Evolutionary conservation across 345 rosid genomes (phyloP).

Genomic region (Acer yangbiense): DNA sequence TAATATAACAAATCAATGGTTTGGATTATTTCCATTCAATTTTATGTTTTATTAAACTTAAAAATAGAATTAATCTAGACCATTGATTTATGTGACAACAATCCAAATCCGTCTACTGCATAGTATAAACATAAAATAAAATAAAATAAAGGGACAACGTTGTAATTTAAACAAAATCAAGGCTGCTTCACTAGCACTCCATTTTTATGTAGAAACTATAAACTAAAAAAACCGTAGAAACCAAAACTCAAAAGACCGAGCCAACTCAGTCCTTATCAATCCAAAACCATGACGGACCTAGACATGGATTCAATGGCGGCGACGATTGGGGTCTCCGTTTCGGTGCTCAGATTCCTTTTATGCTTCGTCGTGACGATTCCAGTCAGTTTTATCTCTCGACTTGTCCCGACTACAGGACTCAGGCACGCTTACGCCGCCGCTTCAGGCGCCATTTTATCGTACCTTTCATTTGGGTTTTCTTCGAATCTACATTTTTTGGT

Average conservation of each 20-base stretch:
- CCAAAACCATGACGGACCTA: constrained; percentile 41
- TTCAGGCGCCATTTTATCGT: constrained; percentile 73
- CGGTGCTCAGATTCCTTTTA: constrained; percentile 83
- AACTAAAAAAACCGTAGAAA: background rate
- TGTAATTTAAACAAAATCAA: background rate
- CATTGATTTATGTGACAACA: too few species aligned
- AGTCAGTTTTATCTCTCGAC: constrained; percentile 59
- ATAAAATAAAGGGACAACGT: too few species aligned
- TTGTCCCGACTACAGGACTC: constrained; percentile 61
- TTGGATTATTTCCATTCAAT: too few species aligned
- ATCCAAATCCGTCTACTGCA: too few species aligned
- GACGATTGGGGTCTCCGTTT: constrained; percentile 77
- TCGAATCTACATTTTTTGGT: constrained; percentile 91
- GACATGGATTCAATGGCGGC: constrained; percentile 70
- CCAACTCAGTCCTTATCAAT: constrained; percentile 1
- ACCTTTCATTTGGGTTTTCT: constrained; percentile 81
- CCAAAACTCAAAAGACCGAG: background rate
- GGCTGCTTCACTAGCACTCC: background rate
- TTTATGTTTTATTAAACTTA: too few species aligned
- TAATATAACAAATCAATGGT: too few species aligned
- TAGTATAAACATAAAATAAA: too few species aligned
- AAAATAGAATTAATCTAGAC: too few species aligned
- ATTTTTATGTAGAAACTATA: too few species aligned
- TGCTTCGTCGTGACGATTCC: constrained; percentile 92
- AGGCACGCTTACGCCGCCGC: constrained; percentile 69